Evolutionary conservation across 179 eudicot genomes (phyloP).

Genomic region (Dionaea muscipula): DNA sequence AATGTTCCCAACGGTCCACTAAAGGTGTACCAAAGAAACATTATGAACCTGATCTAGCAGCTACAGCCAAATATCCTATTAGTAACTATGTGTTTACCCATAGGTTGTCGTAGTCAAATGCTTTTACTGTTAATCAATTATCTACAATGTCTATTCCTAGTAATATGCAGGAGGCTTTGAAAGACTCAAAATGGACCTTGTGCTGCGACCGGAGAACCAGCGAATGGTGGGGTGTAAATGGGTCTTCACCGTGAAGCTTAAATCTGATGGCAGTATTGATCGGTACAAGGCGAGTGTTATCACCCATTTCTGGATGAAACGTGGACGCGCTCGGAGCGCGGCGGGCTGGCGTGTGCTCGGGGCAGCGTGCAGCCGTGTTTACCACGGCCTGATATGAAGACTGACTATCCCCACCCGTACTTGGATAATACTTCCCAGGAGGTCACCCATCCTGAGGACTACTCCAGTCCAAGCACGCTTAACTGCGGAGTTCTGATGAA

Average conservation of each 20-base stretch:
- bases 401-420: too few species aligned
- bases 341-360: too few species aligned
- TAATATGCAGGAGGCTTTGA: background rate
- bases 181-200: background rate
- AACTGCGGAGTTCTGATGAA: too few species aligned
- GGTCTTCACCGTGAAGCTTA: background rate
- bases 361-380: too few species aligned
- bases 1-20: constrained; percentile 7
- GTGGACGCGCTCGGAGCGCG: too few species aligned
- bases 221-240: background rate
- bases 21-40: constrained; percentile 4
- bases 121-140: background rate
- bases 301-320: too few species aligned
- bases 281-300: constrained; percentile 1
- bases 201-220: background rate
- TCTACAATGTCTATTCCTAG: background rate
- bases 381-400: too few species aligned
- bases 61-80: constrained; percentile 1
- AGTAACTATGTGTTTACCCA: background rate
- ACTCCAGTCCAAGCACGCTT: too few species aligned
- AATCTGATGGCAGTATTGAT: background rate
- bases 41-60: constrained; percentile 4
- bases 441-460: too few species aligned
- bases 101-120: constrained; percentile 4
- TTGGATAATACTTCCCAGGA: too few species aligned